A percentile compares a stretch with the other conserved stretches of the same genome.
phyloP scores from a whole-genome alignment of 768 basidiomycete genomes.

The Boletus reticuloceps region DNA sequence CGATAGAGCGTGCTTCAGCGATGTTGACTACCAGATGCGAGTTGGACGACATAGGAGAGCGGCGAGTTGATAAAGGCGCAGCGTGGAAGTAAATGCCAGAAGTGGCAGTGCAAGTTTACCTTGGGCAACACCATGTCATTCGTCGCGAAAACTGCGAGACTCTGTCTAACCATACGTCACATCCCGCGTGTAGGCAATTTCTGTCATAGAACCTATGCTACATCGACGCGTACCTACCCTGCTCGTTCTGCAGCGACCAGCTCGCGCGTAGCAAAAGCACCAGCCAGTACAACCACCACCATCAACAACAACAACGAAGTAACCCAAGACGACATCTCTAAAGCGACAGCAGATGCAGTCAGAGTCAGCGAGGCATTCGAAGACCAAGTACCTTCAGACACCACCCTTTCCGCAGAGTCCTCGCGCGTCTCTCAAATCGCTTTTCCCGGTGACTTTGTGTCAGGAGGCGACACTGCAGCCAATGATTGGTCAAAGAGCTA shows the following conservation, averaged over 20 bases:
- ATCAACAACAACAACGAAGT: constrained; percentile 8
- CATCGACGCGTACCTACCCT: constrained; percentile 24
- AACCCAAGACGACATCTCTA: constrained; percentile 18
- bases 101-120: too few relatives aligned
- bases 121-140: constrained; percentile 14
- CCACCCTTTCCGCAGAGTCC: constrained; percentile 5
- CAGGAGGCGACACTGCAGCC: constrained; percentile 15
- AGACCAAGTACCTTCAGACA: constrained; percentile 17
- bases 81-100: too few relatives aligned
- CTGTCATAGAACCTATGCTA: constrained; percentile 16
- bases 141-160: constrained; percentile 9
- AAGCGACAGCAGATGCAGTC: constrained; percentile 18
- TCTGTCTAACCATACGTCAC: not conserved
- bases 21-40: too few relatives aligned
- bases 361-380: constrained; percentile 12
- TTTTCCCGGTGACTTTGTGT: constrained; percentile 28
- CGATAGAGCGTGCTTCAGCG: too few relatives aligned
- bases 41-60: too few relatives aligned
- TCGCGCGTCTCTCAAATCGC: constrained; percentile 14
- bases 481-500: constrained; percentile 92
- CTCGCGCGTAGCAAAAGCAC: constrained; percentile 26
- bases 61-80: too few relatives aligned
- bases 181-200: not conserved
- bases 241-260: constrained; percentile 21
- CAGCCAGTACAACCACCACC: constrained; percentile 29